Evolutionary conservation across 2,329 filamentous ascomycete genomes (phyloP).

Genomic region (Penicillium sp.): DNA sequence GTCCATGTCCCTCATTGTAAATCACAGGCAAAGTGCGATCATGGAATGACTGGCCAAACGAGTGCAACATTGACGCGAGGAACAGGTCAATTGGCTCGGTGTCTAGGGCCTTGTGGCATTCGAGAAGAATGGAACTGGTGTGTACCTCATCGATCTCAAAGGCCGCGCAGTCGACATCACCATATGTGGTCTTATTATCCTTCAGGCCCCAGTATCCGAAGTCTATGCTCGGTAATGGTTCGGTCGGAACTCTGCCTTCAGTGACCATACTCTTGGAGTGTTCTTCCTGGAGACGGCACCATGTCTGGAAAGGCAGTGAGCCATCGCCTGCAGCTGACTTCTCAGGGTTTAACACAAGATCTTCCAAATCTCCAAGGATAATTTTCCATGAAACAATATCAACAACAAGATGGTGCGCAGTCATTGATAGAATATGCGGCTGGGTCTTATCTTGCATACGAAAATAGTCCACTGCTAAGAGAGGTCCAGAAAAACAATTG

Average conservation of each 20-base stretch:
- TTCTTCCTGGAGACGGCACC: constrained; percentile 36
- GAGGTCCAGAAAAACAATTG: constrained; percentile 38
- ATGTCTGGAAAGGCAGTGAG: constrained; percentile 40
- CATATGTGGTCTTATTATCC: constrained; percentile 32
- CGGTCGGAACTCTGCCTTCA: constrained; percentile 15
- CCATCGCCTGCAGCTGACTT: constrained; percentile 18
- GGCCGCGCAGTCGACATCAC: constrained; percentile 35
- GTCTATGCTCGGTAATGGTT: constrained; percentile 31
- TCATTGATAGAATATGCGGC: constrained; percentile 33
- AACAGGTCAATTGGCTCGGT: constrained; percentile 42
- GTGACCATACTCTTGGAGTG: constrained; percentile 17
- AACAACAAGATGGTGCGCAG: constrained; percentile 41
- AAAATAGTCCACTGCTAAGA: constrained; percentile 47
- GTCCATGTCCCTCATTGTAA: constrained; percentile 52
- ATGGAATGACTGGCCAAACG: constrained; percentile 46
- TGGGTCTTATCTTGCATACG: constrained; percentile 32
- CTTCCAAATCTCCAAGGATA: constrained; percentile 41
- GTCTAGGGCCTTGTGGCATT: constrained; percentile 32
- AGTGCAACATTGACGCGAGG: constrained; percentile 41
- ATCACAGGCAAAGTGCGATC: constrained; percentile 44
- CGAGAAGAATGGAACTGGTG: constrained; percentile 30
- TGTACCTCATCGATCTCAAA: constrained; percentile 34
- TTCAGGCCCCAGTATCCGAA: constrained; percentile 39
- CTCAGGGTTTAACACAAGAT: constrained; percentile 32
- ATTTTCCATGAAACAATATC: constrained; percentile 45